Base-by-base conservation (phyloP, 2,329 filamentous ascomycete species). In the Purpureocillium lavendulum region DNA sequence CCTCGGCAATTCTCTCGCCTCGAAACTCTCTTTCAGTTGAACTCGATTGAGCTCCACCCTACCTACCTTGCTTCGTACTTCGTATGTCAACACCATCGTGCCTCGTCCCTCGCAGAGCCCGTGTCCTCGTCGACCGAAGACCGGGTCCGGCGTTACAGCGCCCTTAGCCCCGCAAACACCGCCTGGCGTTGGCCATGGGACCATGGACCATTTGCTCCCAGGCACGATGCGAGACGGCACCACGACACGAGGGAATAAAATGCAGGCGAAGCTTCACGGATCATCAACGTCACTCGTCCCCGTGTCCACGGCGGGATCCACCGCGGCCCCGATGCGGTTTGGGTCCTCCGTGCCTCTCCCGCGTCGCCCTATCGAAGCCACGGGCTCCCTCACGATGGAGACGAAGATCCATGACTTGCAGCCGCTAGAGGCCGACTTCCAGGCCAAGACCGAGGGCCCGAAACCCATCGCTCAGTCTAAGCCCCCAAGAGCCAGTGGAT, bases 381-480 rank as follows among this genome's bases (percentile, higher is more conserved):
- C 15, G 11, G 12, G 16, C 30, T 38, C 31, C 7, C 32, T 38
- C 35, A 14, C 15, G 13, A 33, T 30, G n/a, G 31, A 30, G 31
- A 26, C 31, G 17, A 18, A 14, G 31, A 16, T 30, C 32, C 5
- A 16, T 5, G 30, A 13, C 14, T 21, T 28, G 40, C 39, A 36
- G 34, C 16, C 26, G 30, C 36, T 35, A 41, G 30, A 35, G 3
- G 16, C 36, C 36, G 36, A 41, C 40, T 41, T 41, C 40, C 40
- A 41, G 30, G 1, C 14, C 32, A 31, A 28, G 12, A n/a, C 40
- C 40, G 40, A 41, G 4, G 36, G 30, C 16, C 40, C 40, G 40
- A 38, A 24, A 12, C 21, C 21, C 21, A 10, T 26, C 21, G n/a
- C n/a, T n/a, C n/a, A 5, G n/a, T 15, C 24, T 16, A n/a, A 36